phyloP scores from a whole-genome alignment of 2,329 filamentous ascomycete species.

The Cercospora citrullina region DNA sequence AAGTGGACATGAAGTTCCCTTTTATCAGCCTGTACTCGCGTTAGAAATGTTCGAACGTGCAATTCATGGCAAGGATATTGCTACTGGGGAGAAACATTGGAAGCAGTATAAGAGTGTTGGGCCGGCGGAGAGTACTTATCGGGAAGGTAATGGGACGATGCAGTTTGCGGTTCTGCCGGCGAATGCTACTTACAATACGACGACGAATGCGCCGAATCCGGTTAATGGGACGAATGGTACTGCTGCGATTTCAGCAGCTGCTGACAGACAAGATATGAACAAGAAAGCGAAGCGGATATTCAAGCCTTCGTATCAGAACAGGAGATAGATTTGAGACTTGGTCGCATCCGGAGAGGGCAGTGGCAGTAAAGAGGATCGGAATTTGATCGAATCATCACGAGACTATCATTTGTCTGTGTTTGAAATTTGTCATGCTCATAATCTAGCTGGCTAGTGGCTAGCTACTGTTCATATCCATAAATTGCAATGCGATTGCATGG shows the following conservation, averaged over 20 bases:
- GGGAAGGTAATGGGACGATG: slow-evolving; percentile 50
- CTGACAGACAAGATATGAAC: background rate
- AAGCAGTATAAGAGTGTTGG: slow-evolving; percentile 30
- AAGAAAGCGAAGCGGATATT: slow-evolving; percentile 16
- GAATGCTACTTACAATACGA: slow-evolving; percentile 49
- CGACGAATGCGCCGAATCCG: slow-evolving; percentile 25
- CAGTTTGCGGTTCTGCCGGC: slow-evolving; percentile 44
- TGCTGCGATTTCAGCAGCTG: background rate
- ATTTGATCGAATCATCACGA: slow-evolving; percentile 1
- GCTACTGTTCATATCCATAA: slow-evolving; percentile 17
- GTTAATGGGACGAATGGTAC: slow-evolving; percentile 12
- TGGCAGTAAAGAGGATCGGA: background rate
- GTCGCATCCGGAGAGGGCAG: background rate
- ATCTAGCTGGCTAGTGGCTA: slow-evolving; percentile 18
- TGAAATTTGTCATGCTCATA: slow-evolving; percentile 16
- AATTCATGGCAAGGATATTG: slow-evolving; percentile 52
- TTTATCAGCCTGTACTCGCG: slow-evolving; percentile 53
- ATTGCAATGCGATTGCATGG: slow-evolving; percentile 1
- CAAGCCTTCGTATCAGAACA: slow-evolving; percentile 10
- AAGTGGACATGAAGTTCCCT: slow-evolving; percentile 53
- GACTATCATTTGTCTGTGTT: slow-evolving; percentile 7
- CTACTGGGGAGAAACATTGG: slow-evolving; percentile 44
- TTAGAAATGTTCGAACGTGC: slow-evolving; percentile 54
- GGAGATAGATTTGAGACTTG: background rate
- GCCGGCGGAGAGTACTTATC: slow-evolving; percentile 32